Base-by-base conservation (phyloP, 805 yeast species). In the Clavispora carvajalis region DNA sequence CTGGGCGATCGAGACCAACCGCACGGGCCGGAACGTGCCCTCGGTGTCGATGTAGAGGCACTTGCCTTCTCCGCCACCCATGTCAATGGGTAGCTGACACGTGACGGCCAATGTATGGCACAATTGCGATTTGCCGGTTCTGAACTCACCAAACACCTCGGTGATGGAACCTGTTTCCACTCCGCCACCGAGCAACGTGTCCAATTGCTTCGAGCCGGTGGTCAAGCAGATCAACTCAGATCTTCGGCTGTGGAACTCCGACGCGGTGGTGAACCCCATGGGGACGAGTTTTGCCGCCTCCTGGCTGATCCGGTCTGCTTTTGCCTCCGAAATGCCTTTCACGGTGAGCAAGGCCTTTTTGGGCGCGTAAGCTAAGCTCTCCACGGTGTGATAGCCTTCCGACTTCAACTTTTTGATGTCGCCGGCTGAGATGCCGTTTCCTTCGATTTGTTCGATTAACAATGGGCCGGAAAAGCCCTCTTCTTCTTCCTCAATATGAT, bases 21-120 rank as follows among this genome's bases (percentile, higher is more conserved):
- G 76, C 33, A 82, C 83, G 1, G 98, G 97, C 58, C 99, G 76
- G 61, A 93, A 93, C 2, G 99, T 93, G 15, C 97, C 96, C 59
- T 91, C 99, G 0, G 98, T 91, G 57, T 93, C 99, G 45, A 93
- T 90, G 59, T 86, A 93, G 40, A 93, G 70, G 62, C 97, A 91
- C 63, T 93, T 89, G 24, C 99, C 99, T 67, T 93, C 99, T 38
- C 96, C 99, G 45, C 99, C 99, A 30, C 97, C 97, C 84, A 85
- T 83, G 58, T 90, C 97, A 37, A 91, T 78, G 4, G 98, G 98
- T 41, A 93, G 70, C 63, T 91, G 99, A 61, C 98, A 91, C 2
- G 97, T 91, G 6, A 93, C 96, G 0, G 98, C 96, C 41, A 93
- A 72, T 1, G 98, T 93, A 60, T 93, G 99, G 63, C 99, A 93